Conservation (phyloP, 164 flowering plant species). For the grape (Vitis vinifera) region ASM3070453v1 NC_081817.1:633001-633500, state of each 20-base stretch:
- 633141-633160: constrained; percentile 84
- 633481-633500: constrained; percentile 40
- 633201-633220: constrained; percentile 59
- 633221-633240: constrained; percentile 35
- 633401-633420: constrained; percentile 46
- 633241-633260: constrained; percentile 37
- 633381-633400: constrained; percentile 44
- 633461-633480: constrained; percentile 72
- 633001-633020: constrained; percentile 35
- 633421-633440: constrained; percentile 83
- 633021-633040: constrained; percentile 45
- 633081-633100: not conserved
- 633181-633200: constrained; percentile 62
- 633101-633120: not conserved
- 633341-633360: constrained; percentile 9
- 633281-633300: not conserved
- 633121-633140: constrained; percentile 24
- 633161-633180: constrained; percentile 51
- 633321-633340: not conserved
- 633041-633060: constrained; percentile 43
- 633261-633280: not conserved
- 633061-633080: not conserved
- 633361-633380: not conserved
- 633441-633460: constrained; percentile 80
- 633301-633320: not conserved